phyloP scores from a whole-genome alignment of 1,284 basidiomycete genomes.

The Irpex sp. region DNA sequence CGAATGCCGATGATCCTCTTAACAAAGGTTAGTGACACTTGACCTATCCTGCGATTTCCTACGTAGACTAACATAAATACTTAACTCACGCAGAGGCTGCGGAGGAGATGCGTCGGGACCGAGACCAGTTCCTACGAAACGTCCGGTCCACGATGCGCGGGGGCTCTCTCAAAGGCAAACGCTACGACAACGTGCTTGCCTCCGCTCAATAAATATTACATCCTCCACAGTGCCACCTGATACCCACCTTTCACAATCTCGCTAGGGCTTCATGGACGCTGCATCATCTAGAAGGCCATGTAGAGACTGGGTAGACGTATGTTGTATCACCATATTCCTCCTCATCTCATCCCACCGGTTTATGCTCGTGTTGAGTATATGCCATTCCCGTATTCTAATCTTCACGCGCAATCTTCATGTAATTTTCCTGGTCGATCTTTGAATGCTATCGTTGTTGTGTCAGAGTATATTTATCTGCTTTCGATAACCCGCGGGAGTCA shows the following conservation, averaged over 20 bases:
- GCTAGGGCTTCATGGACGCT: neutral
- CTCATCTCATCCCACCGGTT: neutral
- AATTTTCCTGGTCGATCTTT: neutral
- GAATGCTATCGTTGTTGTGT: neutral
- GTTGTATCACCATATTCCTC: neutral
- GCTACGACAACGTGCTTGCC: conserved; percentile 73
- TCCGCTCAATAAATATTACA: conserved; percentile 28
- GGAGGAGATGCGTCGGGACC: conserved; percentile 83
- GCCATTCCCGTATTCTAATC: neutral
- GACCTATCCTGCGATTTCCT: neutral
- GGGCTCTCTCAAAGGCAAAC: conserved; percentile 66
- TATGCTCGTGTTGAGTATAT: neutral
- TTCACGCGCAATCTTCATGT: neutral
- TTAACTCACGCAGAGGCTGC: conserved; percentile 76
- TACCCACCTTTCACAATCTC: neutral
- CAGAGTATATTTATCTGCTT: neutral
- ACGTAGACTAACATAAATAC: conserved; percentile 2
- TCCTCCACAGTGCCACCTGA: neutral
- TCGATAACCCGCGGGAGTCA: neutral
- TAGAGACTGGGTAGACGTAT: neutral
- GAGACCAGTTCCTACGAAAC: conserved; percentile 77
- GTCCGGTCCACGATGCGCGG: conserved; percentile 86
- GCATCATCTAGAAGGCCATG: neutral
- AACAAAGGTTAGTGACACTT: conserved; percentile 80
- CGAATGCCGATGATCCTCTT: conserved; percentile 96